Base-by-base conservation (phyloP, 176 grass and related monocot species). In the Guadua angustifolia region DNA sequence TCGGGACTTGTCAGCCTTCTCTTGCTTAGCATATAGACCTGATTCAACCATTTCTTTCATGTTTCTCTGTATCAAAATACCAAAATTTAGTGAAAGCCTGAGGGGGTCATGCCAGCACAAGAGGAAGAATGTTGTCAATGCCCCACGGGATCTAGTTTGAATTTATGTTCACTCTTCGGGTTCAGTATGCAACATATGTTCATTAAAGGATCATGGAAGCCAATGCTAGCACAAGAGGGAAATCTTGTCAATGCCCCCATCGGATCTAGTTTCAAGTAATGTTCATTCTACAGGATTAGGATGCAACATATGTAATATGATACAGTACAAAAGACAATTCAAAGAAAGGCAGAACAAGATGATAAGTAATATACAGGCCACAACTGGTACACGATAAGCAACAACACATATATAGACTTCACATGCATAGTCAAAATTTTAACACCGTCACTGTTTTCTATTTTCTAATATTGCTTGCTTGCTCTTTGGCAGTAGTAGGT, bases 1-100 rank as follows among this genome's bases (percentile, higher is more conserved):
- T 43, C 84, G 90, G 10, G 88, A 95, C 80, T 83, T 95, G 67
- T 86, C 85, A 85, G 90, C 90, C 74, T 90, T 95, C 82, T 90
- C 86, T 86, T 95, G 93, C 65, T 95, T 95, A 80, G 93, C 88
- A 26, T 36, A 90, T 39, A 84, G 75, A 79, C 93, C 93, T 60
- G 89, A 90, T 88, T 89, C 85, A 47, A 92, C 93, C 93, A 95
- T 90, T 87, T 92, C 90, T 86, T 79, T 95, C 85, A 95, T 86
- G 79, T 95, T 95, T 73, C 79, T 92, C 93, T 95, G 81, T 50
- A 92, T 39, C 8, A 75, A 66, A 81, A 63, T 36, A 84, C 49
- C 59, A 73, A 67, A 68, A 40, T n/a, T 72, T 56, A 68, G 18
- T 76, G 9, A 56, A 36, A 49, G 17, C 51, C 51, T 53, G 17